phyloP scores from a whole-genome alignment of 2,329 filamentous ascomycete genomes.

The Podosphaera xanthii region DNA sequence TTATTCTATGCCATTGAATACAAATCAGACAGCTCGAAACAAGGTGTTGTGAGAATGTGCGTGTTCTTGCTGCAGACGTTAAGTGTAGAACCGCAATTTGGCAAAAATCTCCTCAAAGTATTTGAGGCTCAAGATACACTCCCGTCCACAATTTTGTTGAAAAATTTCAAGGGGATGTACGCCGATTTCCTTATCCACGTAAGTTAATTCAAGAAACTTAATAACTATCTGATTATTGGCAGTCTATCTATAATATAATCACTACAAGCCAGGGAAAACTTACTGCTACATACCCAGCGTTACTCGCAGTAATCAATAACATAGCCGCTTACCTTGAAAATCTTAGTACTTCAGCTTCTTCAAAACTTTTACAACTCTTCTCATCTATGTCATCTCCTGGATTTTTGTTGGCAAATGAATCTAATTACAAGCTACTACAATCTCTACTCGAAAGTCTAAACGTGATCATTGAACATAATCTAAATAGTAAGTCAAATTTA shows the following conservation, averaged over 20 bases:
- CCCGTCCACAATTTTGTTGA: conserved; percentile 57
- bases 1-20: conserved; percentile 86
- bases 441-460: conserved; percentile 78
- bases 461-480: conserved; percentile 74
- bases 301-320: conserved; percentile 85
- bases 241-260: conserved; percentile 83
- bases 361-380: conserved; percentile 71
- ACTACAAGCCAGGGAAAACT: conserved; percentile 77
- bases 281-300: conserved; percentile 73
- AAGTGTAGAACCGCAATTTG: conserved; percentile 81
- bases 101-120: conserved; percentile 65
- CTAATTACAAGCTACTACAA: conserved; percentile 59
- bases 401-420: conserved; percentile 80
- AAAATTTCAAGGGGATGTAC: conserved; percentile 72
- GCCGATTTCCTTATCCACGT: conserved; percentile 84
- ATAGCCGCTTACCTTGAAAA: conserved; percentile 66
- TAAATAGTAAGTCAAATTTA: conserved; percentile 32
- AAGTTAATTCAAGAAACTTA: conserved; percentile 16
- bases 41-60: conserved; percentile 88
- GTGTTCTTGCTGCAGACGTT: conserved; percentile 90
- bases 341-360: conserved; percentile 50
- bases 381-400: conserved; percentile 81
- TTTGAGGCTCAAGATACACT: conserved; percentile 81
- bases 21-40: conserved; percentile 64
- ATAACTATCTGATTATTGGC: conserved; percentile 9